phyloP scores from a whole-genome alignment of 2,329 filamentous ascomycete species.

The Onygenales sp. region DNA sequence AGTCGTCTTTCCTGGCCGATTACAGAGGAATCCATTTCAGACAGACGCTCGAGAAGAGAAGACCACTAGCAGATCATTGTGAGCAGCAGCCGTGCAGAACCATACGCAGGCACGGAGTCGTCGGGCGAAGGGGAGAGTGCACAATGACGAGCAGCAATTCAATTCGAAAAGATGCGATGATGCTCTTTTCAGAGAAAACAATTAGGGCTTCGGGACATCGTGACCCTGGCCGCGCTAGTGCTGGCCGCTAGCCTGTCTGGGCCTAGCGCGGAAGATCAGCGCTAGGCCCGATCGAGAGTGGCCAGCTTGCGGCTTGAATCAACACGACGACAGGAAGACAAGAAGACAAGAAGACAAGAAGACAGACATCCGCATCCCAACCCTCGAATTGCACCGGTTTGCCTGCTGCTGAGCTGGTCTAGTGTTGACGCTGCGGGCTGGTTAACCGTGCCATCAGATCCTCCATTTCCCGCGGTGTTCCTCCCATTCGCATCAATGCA shows the following conservation, averaged over 20 bases:
- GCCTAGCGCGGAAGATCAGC: background rate
- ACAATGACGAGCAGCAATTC: background rate
- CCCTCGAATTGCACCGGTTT: background rate
- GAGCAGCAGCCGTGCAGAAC: no score
- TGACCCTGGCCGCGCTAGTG: background rate
- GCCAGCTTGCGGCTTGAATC: background rate
- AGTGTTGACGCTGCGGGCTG: background rate
- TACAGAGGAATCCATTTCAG: background rate
- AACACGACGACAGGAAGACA: background rate
- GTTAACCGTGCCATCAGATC: background rate
- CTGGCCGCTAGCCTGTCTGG: background rate
- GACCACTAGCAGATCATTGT: no score
- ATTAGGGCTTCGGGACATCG: constrained; percentile 1
- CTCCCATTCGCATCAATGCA: constrained; percentile 21
- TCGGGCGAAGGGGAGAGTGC: background rate
- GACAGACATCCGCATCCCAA: background rate
- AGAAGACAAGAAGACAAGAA: background rate
- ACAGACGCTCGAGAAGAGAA: background rate
- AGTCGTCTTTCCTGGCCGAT: background rate
- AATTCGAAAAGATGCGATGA: no score
- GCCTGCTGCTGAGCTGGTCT: background rate
- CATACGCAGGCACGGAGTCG: background rate
- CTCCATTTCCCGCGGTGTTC: background rate
- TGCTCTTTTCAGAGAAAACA: background rate
- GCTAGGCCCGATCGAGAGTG: background rate